phyloP scores from a whole-genome alignment of 805 yeast species.

The Cyberlindnera japonica region DNA sequence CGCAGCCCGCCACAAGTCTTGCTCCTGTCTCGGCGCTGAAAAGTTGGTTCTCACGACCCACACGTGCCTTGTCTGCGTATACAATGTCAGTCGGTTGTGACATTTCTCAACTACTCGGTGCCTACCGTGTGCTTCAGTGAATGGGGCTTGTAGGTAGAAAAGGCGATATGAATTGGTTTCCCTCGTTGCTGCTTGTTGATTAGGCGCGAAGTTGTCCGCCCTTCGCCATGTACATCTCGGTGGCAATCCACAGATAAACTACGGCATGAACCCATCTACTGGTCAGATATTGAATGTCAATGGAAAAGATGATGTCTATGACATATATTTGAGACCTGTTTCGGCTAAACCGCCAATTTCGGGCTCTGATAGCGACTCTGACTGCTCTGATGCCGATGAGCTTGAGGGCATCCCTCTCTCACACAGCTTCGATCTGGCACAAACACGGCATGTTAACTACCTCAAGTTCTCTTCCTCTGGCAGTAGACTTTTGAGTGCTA shows the following conservation, averaged over 20 bases:
- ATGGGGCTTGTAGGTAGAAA: no score
- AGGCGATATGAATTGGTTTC: no score
- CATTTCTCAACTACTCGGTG: no score
- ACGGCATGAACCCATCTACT: no score
- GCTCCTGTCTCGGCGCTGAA: constrained; percentile 62
- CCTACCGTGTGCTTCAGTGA: no score
- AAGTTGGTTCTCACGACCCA: constrained; percentile 32
- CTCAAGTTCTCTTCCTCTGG: constrained; percentile 28
- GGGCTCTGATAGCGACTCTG: constrained; percentile 3
- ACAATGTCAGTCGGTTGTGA: not conserved
- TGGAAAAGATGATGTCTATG: not conserved
- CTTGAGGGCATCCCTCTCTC: constrained; percentile 33
- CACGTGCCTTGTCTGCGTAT: constrained; percentile 15
- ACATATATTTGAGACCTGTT: not conserved
- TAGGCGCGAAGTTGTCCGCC: no score
- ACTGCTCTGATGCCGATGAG: constrained; percentile 25
- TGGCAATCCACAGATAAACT: no score
- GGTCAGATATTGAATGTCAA: no score
- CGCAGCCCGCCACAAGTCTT: constrained; percentile 89
- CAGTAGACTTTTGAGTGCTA: constrained; percentile 25
- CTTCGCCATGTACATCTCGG: no score
- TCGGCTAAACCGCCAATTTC: not conserved
- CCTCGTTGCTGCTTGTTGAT: no score
- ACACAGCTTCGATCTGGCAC: constrained; percentile 28
- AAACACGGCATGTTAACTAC: constrained; percentile 23